A percentile compares a stretch with the other conserved stretches of the same genome.
These are phyloP conservation scores for Verticillium zaregamsianum DNA, from an alignment of 2,329 filamentous ascomycete species.

Conservation along the genomic window DNA sequence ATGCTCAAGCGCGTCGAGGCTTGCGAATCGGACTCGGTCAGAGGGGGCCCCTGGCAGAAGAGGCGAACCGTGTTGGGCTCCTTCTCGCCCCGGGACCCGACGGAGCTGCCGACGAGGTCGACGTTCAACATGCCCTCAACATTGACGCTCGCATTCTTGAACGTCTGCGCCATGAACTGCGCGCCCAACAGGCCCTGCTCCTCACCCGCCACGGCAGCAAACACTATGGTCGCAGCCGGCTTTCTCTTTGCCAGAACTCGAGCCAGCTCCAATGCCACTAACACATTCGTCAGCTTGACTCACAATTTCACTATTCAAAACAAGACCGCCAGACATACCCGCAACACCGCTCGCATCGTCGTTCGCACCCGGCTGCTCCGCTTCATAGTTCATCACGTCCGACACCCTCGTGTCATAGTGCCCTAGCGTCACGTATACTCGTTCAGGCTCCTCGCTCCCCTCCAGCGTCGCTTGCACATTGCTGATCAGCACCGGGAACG, in stretches of 20 bases:
- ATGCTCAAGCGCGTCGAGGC: constrained; percentile 35
- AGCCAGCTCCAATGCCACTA: constrained; percentile 51
- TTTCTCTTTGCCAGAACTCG: constrained; percentile 42
- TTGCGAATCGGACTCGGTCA: constrained; percentile 32
- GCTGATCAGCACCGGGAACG: constrained; percentile 46
- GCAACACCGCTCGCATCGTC: constrained; percentile 52
- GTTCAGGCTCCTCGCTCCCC: constrained; percentile 40
- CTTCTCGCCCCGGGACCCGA: constrained; percentile 36
- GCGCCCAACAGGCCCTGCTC: constrained; percentile 52
- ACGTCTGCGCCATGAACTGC: constrained; percentile 45
- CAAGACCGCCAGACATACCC: constrained; percentile 6
- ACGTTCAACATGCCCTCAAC: constrained; percentile 55
- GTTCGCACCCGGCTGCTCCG: constrained; percentile 52
- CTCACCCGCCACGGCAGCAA: constrained; percentile 53
- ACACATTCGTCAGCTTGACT: background rate
- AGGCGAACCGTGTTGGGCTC: constrained; percentile 50
- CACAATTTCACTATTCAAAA: background rate
- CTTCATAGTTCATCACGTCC: constrained; percentile 44
- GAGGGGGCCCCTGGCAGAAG: constrained; percentile 46
- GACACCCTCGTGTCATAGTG: constrained; percentile 52
- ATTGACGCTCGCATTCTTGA: constrained; percentile 45
- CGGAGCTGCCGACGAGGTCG: constrained; percentile 52
- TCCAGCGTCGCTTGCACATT: constrained; percentile 49
- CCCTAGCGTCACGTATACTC: constrained; percentile 50
- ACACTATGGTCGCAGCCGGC: constrained; percentile 49